Evolutionary conservation across 345 rosid genomes (phyloP), one percentile per base, ranked within the genome.

Genomic region (Ceriops zippeliana): DNA sequence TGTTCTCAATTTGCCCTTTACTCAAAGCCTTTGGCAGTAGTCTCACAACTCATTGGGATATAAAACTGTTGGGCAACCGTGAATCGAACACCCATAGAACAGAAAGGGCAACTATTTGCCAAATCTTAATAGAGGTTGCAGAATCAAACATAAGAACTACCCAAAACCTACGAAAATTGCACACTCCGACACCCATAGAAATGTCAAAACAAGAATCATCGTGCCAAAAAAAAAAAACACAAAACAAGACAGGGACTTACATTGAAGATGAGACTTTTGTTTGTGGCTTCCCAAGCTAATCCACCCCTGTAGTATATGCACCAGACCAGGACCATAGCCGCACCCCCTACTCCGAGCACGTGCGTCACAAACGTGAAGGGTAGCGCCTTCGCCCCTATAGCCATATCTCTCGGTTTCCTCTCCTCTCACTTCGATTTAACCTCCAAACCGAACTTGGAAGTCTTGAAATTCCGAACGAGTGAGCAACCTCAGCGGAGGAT

Each of bases 261-360:
- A 70, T 96, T 96, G 75, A 96, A 96, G 86, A 92, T 90, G 77
- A 96, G 98, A 71, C 70, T 86, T 53, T 92, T 96, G 83, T 96
- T 79, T 7, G 87, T 2, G 75, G 89, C 77, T 70, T 90, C 97
- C 99, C 99, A 95, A 8, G 98, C 99, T 27, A 91, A 51, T 57
- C 99, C 98, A 17, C 99, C 99, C 73, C 90, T 78, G 71, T 70
- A 95, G 68, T 76, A 49, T 27, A 90, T 77, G 80, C 76, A 82
- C 99, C 99, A 96, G 19, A 96, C 84, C 61, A 96, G 54, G 1
- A 92, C 97, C 93, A 92, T 49, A 68, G 84, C 71, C 65, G 84
- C 85, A 16, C 79, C 92, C 0, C 70, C 84, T 26, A 85, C 9
- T 3, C 78, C 99, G 2, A 96, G 81, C 80, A 75, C 82, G 80